phyloP scores from a whole-genome alignment of 1,284 basidiomycete genomes.

The Melanopsichium pennsylvanicum region DNA sequence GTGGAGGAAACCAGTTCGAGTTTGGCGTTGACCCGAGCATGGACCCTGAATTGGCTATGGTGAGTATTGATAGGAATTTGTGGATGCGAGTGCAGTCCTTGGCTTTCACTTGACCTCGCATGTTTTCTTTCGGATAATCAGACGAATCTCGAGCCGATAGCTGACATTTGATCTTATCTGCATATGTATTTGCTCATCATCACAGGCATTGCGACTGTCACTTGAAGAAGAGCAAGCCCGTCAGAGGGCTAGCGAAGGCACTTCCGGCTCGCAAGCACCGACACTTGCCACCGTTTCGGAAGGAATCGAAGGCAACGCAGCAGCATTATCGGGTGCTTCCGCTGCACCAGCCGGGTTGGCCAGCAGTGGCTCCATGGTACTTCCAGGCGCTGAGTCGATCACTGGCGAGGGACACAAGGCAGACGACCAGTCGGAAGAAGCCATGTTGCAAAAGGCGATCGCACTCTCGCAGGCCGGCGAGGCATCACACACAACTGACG shows the following conservation, averaged over 20 bases:
- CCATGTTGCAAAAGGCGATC: conserved; percentile 57
- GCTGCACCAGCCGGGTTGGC: conserved; percentile 36
- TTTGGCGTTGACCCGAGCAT: conserved; percentile 92
- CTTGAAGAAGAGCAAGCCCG: conserved; percentile 95
- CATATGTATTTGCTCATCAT: background rate
- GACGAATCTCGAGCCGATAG: background rate
- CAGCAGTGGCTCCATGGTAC: conserved; percentile 56
- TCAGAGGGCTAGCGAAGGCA: conserved; percentile 67
- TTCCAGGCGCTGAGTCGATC: conserved; percentile 54
- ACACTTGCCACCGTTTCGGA: conserved; percentile 47
- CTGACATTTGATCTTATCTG: conserved; percentile 12
- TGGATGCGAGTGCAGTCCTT: no score
- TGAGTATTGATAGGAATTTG: conserved; percentile 65
- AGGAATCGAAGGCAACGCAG: conserved; percentile 21
- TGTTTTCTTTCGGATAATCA: background rate
- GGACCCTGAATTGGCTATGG: conserved; percentile 97
- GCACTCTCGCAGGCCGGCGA: conserved; percentile 50
- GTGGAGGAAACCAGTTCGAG: conserved; percentile 71
- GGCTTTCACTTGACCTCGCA: background rate
- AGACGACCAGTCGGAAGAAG: conserved; percentile 57
- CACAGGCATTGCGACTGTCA: conserved; percentile 91
- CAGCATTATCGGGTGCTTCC: conserved; percentile 17
- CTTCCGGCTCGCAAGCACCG: conserved; percentile 38
- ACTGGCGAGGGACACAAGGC: conserved; percentile 52
- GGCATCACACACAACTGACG: conserved; percentile 31